Base-by-base conservation (phyloP, 2,329 filamentous ascomycete genomes). In the Pseudogymnoascus sp. region DNA sequence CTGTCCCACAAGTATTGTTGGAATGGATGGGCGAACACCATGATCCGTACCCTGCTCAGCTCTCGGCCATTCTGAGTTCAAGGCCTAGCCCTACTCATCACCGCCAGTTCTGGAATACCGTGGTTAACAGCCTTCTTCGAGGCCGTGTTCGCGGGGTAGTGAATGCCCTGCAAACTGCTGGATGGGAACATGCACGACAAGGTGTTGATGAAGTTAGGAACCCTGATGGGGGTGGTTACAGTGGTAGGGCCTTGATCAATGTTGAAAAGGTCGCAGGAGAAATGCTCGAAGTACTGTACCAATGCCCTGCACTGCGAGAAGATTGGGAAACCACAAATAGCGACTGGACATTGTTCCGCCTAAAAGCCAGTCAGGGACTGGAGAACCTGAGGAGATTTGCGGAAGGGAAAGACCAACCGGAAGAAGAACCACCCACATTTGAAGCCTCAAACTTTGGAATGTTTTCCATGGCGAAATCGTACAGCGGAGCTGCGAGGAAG, bases 321-420 rank as follows among this genome's bases (percentile, higher is more conserved):
- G 85, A 93, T 72, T 97, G 93, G 93, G 87, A 96, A 68, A 84
- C 94, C 58, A 87, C 85, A 71, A 88, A 87, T 63, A 83, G 84
- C 66, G 89, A 93, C 64, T 97, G 93, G 93, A 85, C 82, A 14
- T 75, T 94, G 39, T 97, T 94, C 76, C 85, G 93, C 61, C 85
- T 90, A 66, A 85, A 89, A 61, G 85, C 91, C 14, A 81, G 84
- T 45, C 83, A 86, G 33, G 85, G 88, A 2, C 77, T 91, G 61
- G 83, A 87, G 61, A 83, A 89, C 61, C 80, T 97, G 19, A 85
- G 88, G 55, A 83, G 85, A 11, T 92, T 94, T 70, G 90, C 91
- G 2, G 91, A 96, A 76, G 90, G 89, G 41, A 82, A 83, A 62
- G 83, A 86, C 52, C 72, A 81, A 71, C 72, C 78, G 39, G 73